A percentile compares a stretch with the other conserved stretches of the same genome.
Evolutionary conservation across 2,329 filamentous ascomycete genomes (phyloP).

Genomic region (Fusarium sacchari): DNA sequence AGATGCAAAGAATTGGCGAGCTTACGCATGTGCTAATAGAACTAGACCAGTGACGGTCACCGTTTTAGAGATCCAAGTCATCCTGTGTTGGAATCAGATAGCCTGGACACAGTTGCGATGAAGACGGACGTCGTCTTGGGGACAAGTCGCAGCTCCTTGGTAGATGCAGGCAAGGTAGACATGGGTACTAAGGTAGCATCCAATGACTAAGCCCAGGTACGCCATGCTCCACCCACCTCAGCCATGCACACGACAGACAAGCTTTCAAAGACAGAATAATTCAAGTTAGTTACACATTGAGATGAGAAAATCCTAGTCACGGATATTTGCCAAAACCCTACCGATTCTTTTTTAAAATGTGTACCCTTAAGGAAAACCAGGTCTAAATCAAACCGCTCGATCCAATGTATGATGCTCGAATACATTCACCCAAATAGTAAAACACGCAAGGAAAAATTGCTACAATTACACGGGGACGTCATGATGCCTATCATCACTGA

Average conservation of each 20-base stretch:
- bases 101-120: constrained; percentile 4
- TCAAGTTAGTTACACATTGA: background rate
- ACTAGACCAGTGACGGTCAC: constrained; percentile 80
- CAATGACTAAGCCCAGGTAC: constrained; percentile 39
- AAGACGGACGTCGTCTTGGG: constrained; percentile 24
- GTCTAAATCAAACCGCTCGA: constrained; percentile 29
- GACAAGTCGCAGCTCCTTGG: constrained; percentile 33
- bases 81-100: constrained; percentile 49
- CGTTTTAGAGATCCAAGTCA: constrained; percentile 77
- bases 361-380: constrained; percentile 4
- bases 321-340: background rate
- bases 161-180: constrained; percentile 16
- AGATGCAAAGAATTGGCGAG: background rate
- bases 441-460: constrained; percentile 16
- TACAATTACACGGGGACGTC: background rate
- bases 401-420: constrained; percentile 12
- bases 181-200: constrained; percentile 7
- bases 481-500: constrained; percentile 7
- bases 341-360: constrained; percentile 1
- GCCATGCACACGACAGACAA: background rate
- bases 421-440: constrained; percentile 1
- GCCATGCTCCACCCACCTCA: constrained; percentile 3
- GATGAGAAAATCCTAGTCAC: background rate
- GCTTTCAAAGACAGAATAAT: background rate
- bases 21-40: constrained; percentile 88